Conservation (phyloP, 2,329 filamentous ascomycete species). For the Escovopsis sp. region DNA sequence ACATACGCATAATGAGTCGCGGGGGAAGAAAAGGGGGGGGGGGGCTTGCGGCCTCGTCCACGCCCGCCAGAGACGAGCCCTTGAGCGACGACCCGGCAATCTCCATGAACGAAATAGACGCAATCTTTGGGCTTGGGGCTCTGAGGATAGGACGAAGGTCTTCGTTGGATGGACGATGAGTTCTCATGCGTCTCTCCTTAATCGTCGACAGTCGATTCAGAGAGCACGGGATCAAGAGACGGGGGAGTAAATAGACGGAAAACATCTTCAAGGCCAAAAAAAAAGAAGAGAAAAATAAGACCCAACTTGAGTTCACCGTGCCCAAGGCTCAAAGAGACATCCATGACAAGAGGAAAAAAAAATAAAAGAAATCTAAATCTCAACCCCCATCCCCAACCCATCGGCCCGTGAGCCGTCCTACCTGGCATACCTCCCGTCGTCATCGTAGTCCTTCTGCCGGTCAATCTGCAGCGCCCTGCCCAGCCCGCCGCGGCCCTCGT, state of each 20-base stretch:
- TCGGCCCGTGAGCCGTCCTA: not conserved
- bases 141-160: constrained; percentile 17
- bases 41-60: not conserved
- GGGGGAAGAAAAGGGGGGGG: constrained; percentile 1
- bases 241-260: not conserved
- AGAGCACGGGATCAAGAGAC: not conserved
- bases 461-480: constrained; percentile 59
- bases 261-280: not conserved
- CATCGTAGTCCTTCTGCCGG: constrained; percentile 23
- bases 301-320: not conserved
- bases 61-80: too few relatives aligned
- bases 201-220: constrained; percentile 3
- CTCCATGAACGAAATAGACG: too few relatives aligned
- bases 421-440: constrained; percentile 19
- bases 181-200: not conserved
- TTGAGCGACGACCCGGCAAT: too few relatives aligned
- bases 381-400: not conserved
- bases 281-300: not conserved
- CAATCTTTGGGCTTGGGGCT: not conserved
- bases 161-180: not conserved
- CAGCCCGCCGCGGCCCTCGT: constrained; percentile 83
- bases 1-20: not conserved
- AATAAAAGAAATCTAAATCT: not conserved
- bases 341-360: not conserved
- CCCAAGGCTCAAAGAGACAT: not conserved